phyloP scores from a whole-genome alignment of 129 eudicot species.

The Flaveria ramosissima region DNA sequence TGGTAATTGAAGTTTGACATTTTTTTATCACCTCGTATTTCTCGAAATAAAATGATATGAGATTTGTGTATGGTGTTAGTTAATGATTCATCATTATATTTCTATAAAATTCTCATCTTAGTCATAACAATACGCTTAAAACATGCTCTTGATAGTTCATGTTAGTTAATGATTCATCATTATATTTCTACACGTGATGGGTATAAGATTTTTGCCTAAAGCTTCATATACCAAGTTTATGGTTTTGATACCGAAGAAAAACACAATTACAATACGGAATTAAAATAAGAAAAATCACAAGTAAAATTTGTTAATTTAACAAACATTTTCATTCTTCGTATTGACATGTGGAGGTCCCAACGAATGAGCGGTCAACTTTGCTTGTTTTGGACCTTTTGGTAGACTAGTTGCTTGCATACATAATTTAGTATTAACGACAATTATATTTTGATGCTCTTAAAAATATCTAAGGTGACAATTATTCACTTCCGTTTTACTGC shows the following conservation, averaged over 20 bases:
- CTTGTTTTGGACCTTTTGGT: no score
- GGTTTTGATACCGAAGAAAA: background rate
- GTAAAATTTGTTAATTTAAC: background rate
- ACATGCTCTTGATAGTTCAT: no score
- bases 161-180: no score
- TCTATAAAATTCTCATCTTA: no score
- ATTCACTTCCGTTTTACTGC: background rate
- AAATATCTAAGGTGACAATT: background rate
- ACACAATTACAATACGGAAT: background rate
- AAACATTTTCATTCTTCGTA: conserved; percentile 3
- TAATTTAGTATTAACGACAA: background rate
- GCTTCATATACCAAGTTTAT: background rate
- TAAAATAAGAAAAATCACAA: background rate
- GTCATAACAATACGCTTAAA: no score
- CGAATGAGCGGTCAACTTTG: background rate
- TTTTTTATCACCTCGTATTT: background rate
- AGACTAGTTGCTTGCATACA: background rate
- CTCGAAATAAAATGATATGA: background rate
- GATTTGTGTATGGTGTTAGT: no score
- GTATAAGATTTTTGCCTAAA: background rate
- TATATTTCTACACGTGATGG: background rate
- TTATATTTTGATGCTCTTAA: background rate
- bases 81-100: no score
- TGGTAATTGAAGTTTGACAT: background rate
- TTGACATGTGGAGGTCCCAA: conserved; percentile 14